A percentile compares a stretch with the other conserved stretches of the same genome.
Conservation (phyloP, 495 filamentous ascomycete species). For the Gamarada debralockiae region DNA sequence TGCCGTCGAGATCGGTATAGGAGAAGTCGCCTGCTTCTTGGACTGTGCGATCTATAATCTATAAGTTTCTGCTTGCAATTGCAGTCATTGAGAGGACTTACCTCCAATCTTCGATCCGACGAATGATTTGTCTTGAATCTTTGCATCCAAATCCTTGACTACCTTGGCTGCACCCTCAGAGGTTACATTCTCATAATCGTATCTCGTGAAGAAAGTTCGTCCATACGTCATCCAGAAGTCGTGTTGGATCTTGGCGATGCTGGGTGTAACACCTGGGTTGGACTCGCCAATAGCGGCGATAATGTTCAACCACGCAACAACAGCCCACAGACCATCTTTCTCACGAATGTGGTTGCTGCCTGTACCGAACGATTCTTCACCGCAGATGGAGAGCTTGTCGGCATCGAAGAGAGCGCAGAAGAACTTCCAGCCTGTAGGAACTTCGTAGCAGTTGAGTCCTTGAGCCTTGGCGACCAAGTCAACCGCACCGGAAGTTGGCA, state of each 20-base stretch:
- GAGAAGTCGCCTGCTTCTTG: conserved; percentile 89
- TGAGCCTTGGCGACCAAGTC: conserved; percentile 94
- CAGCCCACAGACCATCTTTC: conserved; percentile 97
- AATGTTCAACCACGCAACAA: conserved; percentile 97
- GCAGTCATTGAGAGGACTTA: conserved; percentile 25
- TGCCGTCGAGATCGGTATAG: conserved; percentile 95
- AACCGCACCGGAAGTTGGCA: conserved; percentile 94
- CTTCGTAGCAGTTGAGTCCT: conserved; percentile 89
- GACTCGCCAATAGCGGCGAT: conserved; percentile 90
- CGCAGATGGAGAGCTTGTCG: conserved; percentile 97
- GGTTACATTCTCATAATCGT: conserved; percentile 95
- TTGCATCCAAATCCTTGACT: conserved; percentile 67
- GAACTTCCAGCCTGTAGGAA: conserved; percentile 99
- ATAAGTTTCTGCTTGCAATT: not conserved
- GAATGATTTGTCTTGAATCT: conserved; percentile 65
- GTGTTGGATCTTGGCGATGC: conserved; percentile 90
- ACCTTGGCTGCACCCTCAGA: conserved; percentile 86
- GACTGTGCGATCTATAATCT: conserved; percentile 62
- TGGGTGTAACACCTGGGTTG: conserved; percentile 68
- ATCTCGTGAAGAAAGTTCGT: conserved; percentile 97
- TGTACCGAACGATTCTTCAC: conserved; percentile 96
- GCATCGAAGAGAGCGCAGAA: conserved; percentile 98
- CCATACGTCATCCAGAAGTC: conserved; percentile 98
- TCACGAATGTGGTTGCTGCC: conserved; percentile 99
- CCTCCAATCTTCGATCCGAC: conserved; percentile 76